Base-by-base conservation (phyloP, 441 rosid genomes). In the Francoa sonchifolia region DNA sequence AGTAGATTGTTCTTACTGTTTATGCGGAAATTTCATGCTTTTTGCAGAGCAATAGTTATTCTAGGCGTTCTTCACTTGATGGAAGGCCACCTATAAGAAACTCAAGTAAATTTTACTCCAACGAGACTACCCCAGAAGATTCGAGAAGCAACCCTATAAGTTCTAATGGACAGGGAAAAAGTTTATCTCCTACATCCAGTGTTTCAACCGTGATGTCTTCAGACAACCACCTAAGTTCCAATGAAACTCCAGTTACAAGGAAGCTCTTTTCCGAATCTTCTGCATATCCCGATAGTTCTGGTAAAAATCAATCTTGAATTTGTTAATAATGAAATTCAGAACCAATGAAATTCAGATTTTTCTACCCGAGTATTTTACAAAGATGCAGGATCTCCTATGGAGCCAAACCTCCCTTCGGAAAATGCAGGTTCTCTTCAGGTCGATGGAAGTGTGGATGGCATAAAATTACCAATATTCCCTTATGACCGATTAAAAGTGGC, bases 141-240 rank as follows among this genome's bases (percentile, higher is more conserved):
- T 57, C 53, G 36, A 61, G 67, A 67, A 76, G 76, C 64, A 77
- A 34, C 50, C 68, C 79, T 28, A 51, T 62, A 48, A 59, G 64
- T 58, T 66, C 87, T 47, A 75, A 77, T 48, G 79, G 85, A 31
- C 52, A 63, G 34, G 68, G 58, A 40, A 67, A 61, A 36, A 66
- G 72, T 48, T 52, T 46, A 13, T 70, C 76, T 31, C 68, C 77
- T 40, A 36, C 61, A 46, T 50, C 62, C 17, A 67, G 38, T 46
- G 40, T 51, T 39, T 55, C 62, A 9, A 56, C 59, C 42, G 33
- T 63, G 15, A 67, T 47, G 41, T 60, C 73, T 44, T 33, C 76
- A 37, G 63, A 61, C 31, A 49, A 48, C 47, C 53, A 39, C 22
- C 61, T 17, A 40, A 22, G 36, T 42, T 65, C 61, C 55, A 62